A percentile compares a stretch with the other conserved stretches of the same genome.
phyloP scores from a whole-genome alignment of 106 monocot species.

The Allium cepa region DNA sequence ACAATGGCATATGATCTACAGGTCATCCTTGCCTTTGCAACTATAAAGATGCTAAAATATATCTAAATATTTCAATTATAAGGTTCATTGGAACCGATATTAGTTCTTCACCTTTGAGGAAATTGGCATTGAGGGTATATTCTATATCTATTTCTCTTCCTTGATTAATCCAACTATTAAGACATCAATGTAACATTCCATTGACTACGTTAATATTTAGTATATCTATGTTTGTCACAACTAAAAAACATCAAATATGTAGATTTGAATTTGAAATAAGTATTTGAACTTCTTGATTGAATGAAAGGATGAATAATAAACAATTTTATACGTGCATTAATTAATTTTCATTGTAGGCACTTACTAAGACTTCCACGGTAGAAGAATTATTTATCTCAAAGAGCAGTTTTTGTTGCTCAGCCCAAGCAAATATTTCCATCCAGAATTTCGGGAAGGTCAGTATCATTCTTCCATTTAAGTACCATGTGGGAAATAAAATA shows the following conservation, averaged over 20 bases:
- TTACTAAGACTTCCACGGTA: slow-evolving; percentile 64
- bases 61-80: slow-evolving; percentile 55
- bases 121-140: slow-evolving; percentile 64
- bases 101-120: slow-evolving; percentile 66
- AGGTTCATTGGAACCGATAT: slow-evolving; percentile 57
- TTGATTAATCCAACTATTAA: too few relatives aligned
- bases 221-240: background rate
- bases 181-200: background rate
- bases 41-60: slow-evolving; percentile 44
- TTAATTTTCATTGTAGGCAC: slow-evolving; percentile 30
- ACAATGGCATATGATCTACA: background rate
- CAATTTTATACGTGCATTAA: too few relatives aligned
- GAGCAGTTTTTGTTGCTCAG: slow-evolving; percentile 73
- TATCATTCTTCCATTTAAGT: background rate
- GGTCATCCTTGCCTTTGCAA: slow-evolving; percentile 82
- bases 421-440: slow-evolving; percentile 77
- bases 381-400: slow-evolving; percentile 45
- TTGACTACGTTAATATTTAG: background rate
- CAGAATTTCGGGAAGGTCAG: slow-evolving; percentile 76
- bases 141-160: background rate
- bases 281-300: too few relatives aligned
- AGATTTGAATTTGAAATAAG: too few relatives aligned
- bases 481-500: background rate
- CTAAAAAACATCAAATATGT: too few relatives aligned
- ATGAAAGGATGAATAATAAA: too few relatives aligned